Base-by-base conservation (phyloP, 2,329 filamentous ascomycete species). In the Xylariaceae sp. region DNA sequence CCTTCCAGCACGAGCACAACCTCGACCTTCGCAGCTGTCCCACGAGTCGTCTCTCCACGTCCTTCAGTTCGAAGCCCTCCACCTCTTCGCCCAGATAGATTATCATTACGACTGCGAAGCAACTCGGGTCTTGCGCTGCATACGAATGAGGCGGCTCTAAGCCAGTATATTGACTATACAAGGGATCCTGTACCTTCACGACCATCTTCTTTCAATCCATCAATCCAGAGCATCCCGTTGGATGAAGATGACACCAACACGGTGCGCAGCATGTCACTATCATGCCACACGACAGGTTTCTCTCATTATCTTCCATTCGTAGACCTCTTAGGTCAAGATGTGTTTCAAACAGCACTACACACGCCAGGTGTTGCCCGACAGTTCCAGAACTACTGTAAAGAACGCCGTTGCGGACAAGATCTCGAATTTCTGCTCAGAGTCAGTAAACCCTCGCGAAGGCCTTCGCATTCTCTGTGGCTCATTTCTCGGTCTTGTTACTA, bases 401-500 rank as follows among this genome's bases (percentile, higher is more conserved):
- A 56, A 22, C 60, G 64, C 24, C 65, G 70, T 26, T 68, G 66
- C 41, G 69, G 65, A 2, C 68, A 76, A 39, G 72, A 76, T 44
- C 61, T 80, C 42, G 73, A 71, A 41, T 76, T 74, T 40, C 59
- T 76, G 17, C 61, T 72, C 40, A 73, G 72, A 59, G 71, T 74
- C 41, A 44, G 64, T 55, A 17, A 17, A n/a, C n/a, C n/a, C 17
- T 4, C 18, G 6, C 33, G 13, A 18, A 45, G 13, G 22, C 39
- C 11, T 19, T 15, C n/a, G 7, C n/a, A n/a, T n/a, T n/a, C n/a
- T n/a, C n/a, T n/a, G n/a, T n/a, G n/a, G n/a, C 40, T 22, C 4
- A 4, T 9, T 29, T 9, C 9, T n/a, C 28, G 28, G 28, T 38
- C 13, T 8, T n/a, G n/a, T n/a, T n/a, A n/a, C n/a, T n/a, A n/a